Evolutionary conservation across 495 filamentous ascomycete genomes (phyloP).

Genomic region (Penicillium taxi): DNA sequence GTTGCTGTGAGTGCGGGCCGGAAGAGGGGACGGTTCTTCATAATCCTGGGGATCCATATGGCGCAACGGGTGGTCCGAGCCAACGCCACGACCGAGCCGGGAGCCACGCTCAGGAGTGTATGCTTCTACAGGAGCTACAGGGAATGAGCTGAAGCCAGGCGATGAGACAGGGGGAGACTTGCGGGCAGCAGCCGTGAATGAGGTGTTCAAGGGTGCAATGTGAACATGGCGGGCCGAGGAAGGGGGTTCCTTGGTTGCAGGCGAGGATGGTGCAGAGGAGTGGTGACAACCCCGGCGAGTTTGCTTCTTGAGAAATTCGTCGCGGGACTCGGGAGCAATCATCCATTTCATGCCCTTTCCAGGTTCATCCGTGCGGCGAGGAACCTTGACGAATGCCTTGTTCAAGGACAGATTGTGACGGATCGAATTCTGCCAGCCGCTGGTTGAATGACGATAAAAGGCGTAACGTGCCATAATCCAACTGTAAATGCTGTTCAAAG

Average conservation of each 20-base stretch:
- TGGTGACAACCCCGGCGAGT: conserved; percentile 38
- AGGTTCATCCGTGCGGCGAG: conserved; percentile 85
- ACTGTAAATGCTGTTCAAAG: conserved; percentile 80
- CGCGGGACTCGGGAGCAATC: conserved; percentile 69
- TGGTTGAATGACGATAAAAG: conserved; percentile 75
- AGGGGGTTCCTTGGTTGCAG: conserved; percentile 35
- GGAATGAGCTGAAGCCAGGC: conserved; percentile 41
- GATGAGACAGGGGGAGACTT: conserved; percentile 47
- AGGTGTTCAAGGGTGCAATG: conserved; percentile 36
- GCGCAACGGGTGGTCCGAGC: conserved; percentile 29
- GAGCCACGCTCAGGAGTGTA: conserved; percentile 43
- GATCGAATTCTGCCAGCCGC: conserved; percentile 98
- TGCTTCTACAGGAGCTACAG: conserved; percentile 40
- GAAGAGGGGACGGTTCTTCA: conserved; percentile 50
- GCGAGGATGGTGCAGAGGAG: conserved; percentile 41
- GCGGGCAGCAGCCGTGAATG: conserved; percentile 37
- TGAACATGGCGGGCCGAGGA: conserved; percentile 18
- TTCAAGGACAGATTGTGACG: conserved; percentile 92
- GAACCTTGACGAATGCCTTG: conserved; percentile 85
- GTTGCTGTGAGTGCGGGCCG: conserved; percentile 39
- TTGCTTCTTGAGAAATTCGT: conserved; percentile 64
- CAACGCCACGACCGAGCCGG: conserved; percentile 26
- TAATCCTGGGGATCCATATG: conserved; percentile 31
- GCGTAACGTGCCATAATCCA: conserved; percentile 85
- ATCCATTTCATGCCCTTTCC: conserved; percentile 99